Percentiles rank a stretch among this genome's conserved stretches.
Evolutionary conservation across 805 yeast genomes (phyloP).

Genomic region (Nakazawaea ernobii): DNA sequence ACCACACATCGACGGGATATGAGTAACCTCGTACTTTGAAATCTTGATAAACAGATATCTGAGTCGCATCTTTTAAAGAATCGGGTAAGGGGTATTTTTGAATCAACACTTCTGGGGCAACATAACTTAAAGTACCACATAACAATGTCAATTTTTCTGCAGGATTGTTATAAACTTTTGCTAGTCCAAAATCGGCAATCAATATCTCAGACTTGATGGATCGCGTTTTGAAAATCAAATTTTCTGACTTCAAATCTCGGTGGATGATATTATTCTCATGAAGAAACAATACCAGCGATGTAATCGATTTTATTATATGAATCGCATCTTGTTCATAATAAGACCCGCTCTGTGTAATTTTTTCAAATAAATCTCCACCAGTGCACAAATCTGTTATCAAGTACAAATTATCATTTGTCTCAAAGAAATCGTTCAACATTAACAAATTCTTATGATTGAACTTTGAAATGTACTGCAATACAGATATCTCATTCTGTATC

Average conservation of each 20-base stretch:
- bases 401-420: constrained; percentile 49
- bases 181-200: constrained; percentile 79
- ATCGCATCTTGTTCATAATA: constrained; percentile 57
- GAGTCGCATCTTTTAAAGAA: background rate
- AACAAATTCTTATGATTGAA: constrained; percentile 70
- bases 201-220: constrained; percentile 61
- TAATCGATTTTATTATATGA: constrained; percentile 46
- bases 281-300: constrained; percentile 69
- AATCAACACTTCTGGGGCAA: constrained; percentile 70
- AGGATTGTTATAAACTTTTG: constrained; percentile 62
- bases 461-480: constrained; percentile 40
- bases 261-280: constrained; percentile 92
- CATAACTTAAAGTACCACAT: constrained; percentile 86
- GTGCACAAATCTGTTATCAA: constrained; percentile 67
- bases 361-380: constrained; percentile 70
- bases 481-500: constrained; percentile 58
- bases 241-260: constrained; percentile 92
- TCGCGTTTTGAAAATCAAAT: constrained; percentile 61
- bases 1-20: constrained; percentile 77
- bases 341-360: constrained; percentile 60
- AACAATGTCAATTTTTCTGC: constrained; percentile 71
- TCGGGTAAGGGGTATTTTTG: constrained; percentile 8
- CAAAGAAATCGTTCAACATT: constrained; percentile 48
- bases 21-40: constrained; percentile 44
- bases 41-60: constrained; percentile 22